Conservation (phyloP, 768 basidiomycete species). For the Butyriboletus loyo region DNA sequence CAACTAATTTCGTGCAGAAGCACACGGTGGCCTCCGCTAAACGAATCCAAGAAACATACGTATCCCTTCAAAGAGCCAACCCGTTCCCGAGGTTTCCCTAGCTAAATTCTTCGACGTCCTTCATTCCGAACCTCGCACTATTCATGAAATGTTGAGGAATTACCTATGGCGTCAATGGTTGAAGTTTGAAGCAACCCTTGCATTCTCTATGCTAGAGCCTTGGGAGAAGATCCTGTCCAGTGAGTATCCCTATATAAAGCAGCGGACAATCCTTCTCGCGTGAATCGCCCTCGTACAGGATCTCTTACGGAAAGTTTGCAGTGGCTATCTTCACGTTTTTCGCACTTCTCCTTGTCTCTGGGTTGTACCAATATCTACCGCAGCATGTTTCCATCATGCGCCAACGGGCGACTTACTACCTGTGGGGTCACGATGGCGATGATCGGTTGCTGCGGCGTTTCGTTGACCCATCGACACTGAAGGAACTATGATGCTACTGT, state of each 20-base stretch:
- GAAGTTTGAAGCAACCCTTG: constrained; percentile 54
- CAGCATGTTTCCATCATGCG: constrained; percentile 53
- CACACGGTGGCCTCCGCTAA: neutral
- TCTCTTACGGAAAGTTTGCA: constrained; percentile 23
- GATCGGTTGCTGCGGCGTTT: constrained; percentile 31
- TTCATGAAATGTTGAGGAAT: constrained; percentile 28
- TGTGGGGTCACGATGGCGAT: constrained; percentile 52
- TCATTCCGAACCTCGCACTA: neutral
- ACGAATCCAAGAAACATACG: neutral
- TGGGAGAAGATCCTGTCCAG: constrained; percentile 66
- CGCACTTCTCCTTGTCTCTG: constrained; percentile 46
- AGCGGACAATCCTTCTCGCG: neutral
- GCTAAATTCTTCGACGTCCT: neutral
- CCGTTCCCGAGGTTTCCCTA: neutral
- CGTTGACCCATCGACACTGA: constrained; percentile 27
- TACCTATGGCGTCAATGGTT: constrained; percentile 31
- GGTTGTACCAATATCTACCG: constrained; percentile 58
- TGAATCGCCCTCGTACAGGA: neutral
- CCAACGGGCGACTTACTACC: constrained; percentile 58
- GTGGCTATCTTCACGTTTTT: constrained; percentile 42
- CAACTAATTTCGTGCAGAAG: neutral
- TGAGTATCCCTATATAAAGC: constrained; percentile 33
- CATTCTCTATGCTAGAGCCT: constrained; percentile 59
- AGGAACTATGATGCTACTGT: constrained; percentile 25
- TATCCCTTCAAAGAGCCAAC: neutral